Conservation (phyloP, 2,329 filamentous ascomycete species). For the Penicillium capsulatum region DNA sequence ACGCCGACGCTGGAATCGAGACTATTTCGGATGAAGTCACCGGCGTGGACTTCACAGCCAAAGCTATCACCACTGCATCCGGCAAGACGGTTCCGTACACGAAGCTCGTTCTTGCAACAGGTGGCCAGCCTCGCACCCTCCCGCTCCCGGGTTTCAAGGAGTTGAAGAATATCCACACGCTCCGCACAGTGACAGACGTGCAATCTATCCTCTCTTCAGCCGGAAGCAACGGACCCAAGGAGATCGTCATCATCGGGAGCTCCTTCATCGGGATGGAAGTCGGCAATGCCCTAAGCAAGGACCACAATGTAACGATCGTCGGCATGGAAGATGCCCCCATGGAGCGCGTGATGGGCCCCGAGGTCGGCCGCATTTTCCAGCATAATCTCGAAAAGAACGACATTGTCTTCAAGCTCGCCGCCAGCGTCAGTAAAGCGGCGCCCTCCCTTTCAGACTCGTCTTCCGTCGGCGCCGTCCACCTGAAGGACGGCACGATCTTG, state of each 20-base stretch:
- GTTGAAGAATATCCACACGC: slow-evolving; percentile 78
- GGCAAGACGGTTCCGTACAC: slow-evolving; percentile 71
- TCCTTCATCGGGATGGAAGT: slow-evolving; percentile 98
- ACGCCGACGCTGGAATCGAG: slow-evolving; percentile 58
- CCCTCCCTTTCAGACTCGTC: slow-evolving; percentile 63
- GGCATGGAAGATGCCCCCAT: slow-evolving; percentile 85
- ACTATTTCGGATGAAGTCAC: slow-evolving; percentile 60
- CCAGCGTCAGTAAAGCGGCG: slow-evolving; percentile 76
- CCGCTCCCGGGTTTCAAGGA: slow-evolving; percentile 83
- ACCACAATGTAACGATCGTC: slow-evolving; percentile 79
- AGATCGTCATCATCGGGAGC: slow-evolving; percentile 84
- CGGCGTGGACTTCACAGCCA: slow-evolving; percentile 68
- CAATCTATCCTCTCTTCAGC: slow-evolving; percentile 75
- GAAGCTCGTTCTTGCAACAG: slow-evolving; percentile 86
- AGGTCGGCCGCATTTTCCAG: slow-evolving; percentile 78
- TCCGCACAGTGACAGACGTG: slow-evolving; percentile 72
- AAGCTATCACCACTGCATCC: slow-evolving; percentile 68
- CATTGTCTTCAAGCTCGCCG: slow-evolving; percentile 80
- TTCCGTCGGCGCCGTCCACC: slow-evolving; percentile 71
- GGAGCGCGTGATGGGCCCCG: slow-evolving; percentile 75
- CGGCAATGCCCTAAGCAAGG: slow-evolving; percentile 73
- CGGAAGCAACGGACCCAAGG: slow-evolving; percentile 72
- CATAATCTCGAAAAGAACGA: slow-evolving; percentile 76
- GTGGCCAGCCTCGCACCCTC: slow-evolving; percentile 69
- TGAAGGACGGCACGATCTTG: slow-evolving; percentile 81